Percentiles rank a stretch among this genome's conserved stretches.
Conservation (phyloP, 164 flowering plant species). For the Sextonia rubra region DNA sequence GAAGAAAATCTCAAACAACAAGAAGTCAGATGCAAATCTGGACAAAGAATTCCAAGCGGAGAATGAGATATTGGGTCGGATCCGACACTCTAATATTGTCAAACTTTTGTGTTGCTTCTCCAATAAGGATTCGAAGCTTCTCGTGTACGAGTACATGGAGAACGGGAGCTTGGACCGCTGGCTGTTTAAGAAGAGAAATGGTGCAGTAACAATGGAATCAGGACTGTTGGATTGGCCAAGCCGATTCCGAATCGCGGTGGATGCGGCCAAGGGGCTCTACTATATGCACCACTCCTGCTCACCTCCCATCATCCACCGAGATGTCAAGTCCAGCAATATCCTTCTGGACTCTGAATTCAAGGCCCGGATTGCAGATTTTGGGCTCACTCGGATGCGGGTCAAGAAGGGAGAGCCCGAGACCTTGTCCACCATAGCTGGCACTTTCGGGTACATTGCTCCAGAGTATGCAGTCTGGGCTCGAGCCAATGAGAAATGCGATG, state of each 20-base stretch:
- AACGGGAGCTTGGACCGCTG: conserved; percentile 68
- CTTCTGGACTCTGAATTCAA: conserved; percentile 64
- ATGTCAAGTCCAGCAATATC: conserved; percentile 83
- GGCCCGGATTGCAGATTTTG: conserved; percentile 82
- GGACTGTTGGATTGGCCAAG: conserved; percentile 62
- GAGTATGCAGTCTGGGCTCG: conserved; percentile 66
- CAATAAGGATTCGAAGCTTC: conserved; percentile 58
- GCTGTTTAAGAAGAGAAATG: conserved; percentile 48
- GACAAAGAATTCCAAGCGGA: conserved; percentile 71
- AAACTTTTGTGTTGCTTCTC: conserved; percentile 76
- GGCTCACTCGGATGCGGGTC: conserved; percentile 59
- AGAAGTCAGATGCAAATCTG: conserved; percentile 31
- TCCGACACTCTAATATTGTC: conserved; percentile 73
- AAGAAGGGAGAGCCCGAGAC: conserved; percentile 48
- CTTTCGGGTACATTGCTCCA: conserved; percentile 88
- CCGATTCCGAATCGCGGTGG: conserved; percentile 62
- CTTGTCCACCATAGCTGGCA: conserved; percentile 71
- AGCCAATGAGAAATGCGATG: conserved; percentile 74
- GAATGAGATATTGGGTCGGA: conserved; percentile 58
- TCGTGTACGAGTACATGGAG: conserved; percentile 87
- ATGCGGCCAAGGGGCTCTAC: conserved; percentile 79
- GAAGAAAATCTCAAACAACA: conserved; percentile 55
- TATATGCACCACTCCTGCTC: conserved; percentile 88
- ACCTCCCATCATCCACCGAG: conserved; percentile 72
- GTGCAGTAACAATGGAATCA: conserved; percentile 8